phyloP scores from a whole-genome alignment of 306 rosid species.

The Herpetospermum pedunculosum region DNA sequence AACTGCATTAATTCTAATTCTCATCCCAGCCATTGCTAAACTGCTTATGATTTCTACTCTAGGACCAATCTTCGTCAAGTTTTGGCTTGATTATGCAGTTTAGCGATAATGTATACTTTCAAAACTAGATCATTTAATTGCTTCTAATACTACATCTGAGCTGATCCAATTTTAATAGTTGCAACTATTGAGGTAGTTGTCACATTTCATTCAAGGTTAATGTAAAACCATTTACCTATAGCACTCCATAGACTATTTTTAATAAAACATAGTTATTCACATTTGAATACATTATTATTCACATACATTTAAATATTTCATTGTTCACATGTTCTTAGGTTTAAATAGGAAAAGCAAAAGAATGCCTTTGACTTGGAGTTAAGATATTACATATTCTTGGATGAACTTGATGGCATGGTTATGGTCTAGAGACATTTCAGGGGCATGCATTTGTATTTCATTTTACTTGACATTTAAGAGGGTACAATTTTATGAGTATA shows the following conservation, averaged over 20 bases:
- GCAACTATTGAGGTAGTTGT: background rate
- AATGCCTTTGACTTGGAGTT: background rate
- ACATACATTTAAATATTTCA: too few species aligned
- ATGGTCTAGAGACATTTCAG: background rate
- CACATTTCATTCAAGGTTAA: background rate
- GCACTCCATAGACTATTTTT: background rate
- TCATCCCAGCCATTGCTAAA: background rate
- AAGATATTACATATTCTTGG: background rate
- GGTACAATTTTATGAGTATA: background rate
- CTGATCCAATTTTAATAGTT: background rate
- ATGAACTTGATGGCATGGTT: background rate
- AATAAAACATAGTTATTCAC: background rate
- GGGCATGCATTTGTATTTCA: background rate
- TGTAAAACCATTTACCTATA: background rate
- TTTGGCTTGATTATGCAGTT: background rate
- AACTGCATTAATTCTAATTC: background rate
- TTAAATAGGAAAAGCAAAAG: background rate
- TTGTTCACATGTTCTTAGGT: background rate
- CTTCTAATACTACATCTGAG: background rate
- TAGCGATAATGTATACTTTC: background rate
- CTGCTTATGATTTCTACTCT: background rate
- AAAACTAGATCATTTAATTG: background rate
- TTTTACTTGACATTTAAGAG: background rate
- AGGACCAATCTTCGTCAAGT: background rate
- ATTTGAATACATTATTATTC: background rate